Evolutionary conservation across 495 filamentous ascomycete genomes (phyloP).

Genomic region (Neurospora intermedia): DNA sequence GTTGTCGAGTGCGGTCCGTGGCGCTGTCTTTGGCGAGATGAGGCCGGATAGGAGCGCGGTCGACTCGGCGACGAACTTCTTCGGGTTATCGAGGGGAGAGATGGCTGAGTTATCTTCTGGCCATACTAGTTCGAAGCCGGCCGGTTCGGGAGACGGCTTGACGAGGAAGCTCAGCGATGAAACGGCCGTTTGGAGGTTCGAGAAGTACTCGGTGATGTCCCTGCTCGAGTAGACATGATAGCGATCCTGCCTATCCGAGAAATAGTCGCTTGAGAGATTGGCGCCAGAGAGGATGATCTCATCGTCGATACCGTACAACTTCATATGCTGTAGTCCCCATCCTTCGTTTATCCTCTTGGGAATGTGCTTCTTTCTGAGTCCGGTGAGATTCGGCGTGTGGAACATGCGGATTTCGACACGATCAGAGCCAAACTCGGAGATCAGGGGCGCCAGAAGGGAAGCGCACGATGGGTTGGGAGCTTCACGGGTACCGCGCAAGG

Average conservation of each 20-base stretch:
- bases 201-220: constrained; percentile 74
- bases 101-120: constrained; percentile 61
- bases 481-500: constrained; percentile 83
- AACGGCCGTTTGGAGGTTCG: constrained; percentile 61
- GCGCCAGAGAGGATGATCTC: constrained; percentile 93
- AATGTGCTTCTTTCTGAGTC: constrained; percentile 68
- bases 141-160: constrained; percentile 43
- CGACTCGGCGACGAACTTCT: constrained; percentile 56
- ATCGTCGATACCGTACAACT: constrained; percentile 92
- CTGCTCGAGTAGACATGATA: constrained; percentile 84
- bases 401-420: constrained; percentile 95
- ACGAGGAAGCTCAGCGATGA: constrained; percentile 75
- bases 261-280: constrained; percentile 90
- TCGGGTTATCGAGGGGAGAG: constrained; percentile 57
- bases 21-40: constrained; percentile 33
- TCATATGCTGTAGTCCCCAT: constrained; percentile 99
- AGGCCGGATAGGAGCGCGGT: constrained; percentile 54
- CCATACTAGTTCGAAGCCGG: constrained; percentile 70
- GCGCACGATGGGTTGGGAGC: constrained; percentile 80
- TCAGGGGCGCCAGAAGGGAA: constrained; percentile 71
- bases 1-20: constrained; percentile 11
- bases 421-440: constrained; percentile 70
- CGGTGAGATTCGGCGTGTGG: constrained; percentile 92
- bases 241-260: constrained; percentile 87
- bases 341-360: constrained; percentile 92